These are phyloP conservation scores for Hyphodiscus hymeniophilus DNA, from an alignment of 495 filamentous ascomycete genomes.

Conservation along the genomic window DNA sequence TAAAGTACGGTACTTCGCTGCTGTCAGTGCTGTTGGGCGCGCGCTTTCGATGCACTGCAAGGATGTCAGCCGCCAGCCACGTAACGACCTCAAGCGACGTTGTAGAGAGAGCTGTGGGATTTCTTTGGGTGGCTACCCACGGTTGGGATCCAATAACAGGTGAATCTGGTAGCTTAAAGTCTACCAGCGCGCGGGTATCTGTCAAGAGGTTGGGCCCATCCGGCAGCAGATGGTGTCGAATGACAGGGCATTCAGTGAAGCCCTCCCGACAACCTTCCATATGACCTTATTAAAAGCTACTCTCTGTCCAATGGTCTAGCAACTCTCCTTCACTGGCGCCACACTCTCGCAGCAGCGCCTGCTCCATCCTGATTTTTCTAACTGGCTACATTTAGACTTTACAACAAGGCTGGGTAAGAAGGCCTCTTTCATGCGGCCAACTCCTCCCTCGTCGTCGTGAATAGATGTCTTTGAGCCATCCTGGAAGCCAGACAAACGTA, in stretches of 20 bases:
- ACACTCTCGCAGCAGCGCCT: background rate
- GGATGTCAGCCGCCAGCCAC: slow-evolving; percentile 19
- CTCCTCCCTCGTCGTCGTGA: no score
- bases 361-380: background rate
- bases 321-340: background rate
- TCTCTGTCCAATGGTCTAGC: background rate
- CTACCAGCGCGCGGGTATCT: slow-evolving; percentile 13
- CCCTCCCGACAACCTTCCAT: background rate
- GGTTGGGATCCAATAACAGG: background rate
- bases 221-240: background rate
- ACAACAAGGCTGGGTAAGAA: no score
- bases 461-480: no score
- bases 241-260: background rate
- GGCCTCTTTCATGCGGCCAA: no score
- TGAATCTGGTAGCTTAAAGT: background rate
- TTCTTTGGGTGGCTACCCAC: slow-evolving; percentile 15
- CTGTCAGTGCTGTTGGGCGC: slow-evolving; percentile 6
- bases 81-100: background rate
- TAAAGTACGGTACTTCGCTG: slow-evolving; percentile 6
- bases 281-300: background rate
- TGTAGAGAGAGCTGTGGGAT: slow-evolving; percentile 16
- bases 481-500: no score
- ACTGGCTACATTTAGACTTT: background rate
- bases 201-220: background rate
- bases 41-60: slow-evolving; percentile 11